Evolutionary conservation across 805 yeast species (phyloP).

Genomic region (Candida sphagnicola): DNA sequence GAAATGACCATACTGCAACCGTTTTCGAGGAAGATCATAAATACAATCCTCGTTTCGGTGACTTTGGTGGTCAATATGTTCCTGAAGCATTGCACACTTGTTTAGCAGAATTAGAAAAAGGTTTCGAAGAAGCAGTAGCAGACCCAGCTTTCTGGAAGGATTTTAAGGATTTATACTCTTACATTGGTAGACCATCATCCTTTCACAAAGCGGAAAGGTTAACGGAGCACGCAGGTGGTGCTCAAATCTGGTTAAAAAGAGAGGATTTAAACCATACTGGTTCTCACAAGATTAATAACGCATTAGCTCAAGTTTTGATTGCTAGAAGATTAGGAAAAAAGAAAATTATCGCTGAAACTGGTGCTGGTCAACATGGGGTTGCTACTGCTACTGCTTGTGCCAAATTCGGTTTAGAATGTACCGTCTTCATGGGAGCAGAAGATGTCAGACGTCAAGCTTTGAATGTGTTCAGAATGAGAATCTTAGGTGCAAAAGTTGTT

Average conservation of each 20-base stretch:
- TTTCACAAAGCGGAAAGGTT: conserved; percentile 89
- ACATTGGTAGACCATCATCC: conserved; percentile 95
- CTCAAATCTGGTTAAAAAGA: conserved; percentile 93
- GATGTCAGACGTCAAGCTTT: conserved; percentile 98
- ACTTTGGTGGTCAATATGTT: conserved; percentile 97
- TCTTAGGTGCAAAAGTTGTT: conserved; percentile 92
- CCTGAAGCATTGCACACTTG: conserved; percentile 96
- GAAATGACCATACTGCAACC: conserved; percentile 13
- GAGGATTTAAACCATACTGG: conserved; percentile 93
- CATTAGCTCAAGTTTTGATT: conserved; percentile 74
- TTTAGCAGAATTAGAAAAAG: conserved; percentile 81
- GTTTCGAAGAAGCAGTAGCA: conserved; percentile 77
- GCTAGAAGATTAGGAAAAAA: conserved; percentile 77
- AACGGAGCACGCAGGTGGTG: conserved; percentile 86
- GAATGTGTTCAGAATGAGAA: conserved; percentile 95
- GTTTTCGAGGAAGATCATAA: conserved; percentile 56
- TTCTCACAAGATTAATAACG: conserved; percentile 83
- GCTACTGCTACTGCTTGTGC: conserved; percentile 94
- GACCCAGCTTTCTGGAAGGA: conserved; percentile 95
- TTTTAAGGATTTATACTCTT: conserved; percentile 75
- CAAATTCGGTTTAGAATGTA: conserved; percentile 88
- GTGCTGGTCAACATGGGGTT: conserved; percentile 93
- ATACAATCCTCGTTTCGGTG: conserved; percentile 81
- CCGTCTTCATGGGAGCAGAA: conserved; percentile 98
- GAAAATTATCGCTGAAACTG: conserved; percentile 82